Evolutionary conservation across 495 filamentous ascomycete species (phyloP).

Genomic region (Xanthoparmelia taractica): DNA sequence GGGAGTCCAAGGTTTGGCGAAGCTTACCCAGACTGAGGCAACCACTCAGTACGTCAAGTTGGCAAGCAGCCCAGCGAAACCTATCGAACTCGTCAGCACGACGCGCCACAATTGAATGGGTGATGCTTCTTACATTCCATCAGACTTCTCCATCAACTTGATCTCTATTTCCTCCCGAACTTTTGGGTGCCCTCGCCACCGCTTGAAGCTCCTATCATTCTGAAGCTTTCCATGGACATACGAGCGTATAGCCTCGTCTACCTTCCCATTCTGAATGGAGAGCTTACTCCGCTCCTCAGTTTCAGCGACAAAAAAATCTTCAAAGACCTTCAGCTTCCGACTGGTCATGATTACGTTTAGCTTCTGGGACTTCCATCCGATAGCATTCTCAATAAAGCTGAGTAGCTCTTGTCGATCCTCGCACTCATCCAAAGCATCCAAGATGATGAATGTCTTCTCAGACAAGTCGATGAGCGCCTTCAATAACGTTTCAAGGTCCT

Average conservation of each 20-base stretch:
- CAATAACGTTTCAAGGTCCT: conserved; percentile 1
- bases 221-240: not conserved
- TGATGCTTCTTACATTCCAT: too few species aligned
- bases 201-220: not conserved
- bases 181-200: too few species aligned
- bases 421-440: conserved; percentile 19
- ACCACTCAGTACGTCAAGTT: conserved; percentile 32
- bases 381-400: not conserved
- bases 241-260: not conserved
- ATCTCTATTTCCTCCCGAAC: too few species aligned
- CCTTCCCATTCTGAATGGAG: not conserved
- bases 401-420: too few species aligned
- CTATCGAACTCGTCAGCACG: conserved; percentile 19
- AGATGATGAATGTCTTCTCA: conserved; percentile 6
- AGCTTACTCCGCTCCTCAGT: too few species aligned
- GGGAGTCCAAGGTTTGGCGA: conserved; percentile 27
- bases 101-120: too few species aligned
- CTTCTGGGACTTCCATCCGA: conserved; percentile 1
- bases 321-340: too few species aligned
- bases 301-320: not conserved
- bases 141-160: too few species aligned
- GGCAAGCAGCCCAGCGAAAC: conserved; percentile 40
- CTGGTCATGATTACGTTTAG: not conserved
- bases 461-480: not conserved
- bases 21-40: conserved; percentile 28